phyloP scores from a whole-genome alignment of 2,329 filamentous ascomycete genomes.

The Rutstroemia sp. region DNA sequence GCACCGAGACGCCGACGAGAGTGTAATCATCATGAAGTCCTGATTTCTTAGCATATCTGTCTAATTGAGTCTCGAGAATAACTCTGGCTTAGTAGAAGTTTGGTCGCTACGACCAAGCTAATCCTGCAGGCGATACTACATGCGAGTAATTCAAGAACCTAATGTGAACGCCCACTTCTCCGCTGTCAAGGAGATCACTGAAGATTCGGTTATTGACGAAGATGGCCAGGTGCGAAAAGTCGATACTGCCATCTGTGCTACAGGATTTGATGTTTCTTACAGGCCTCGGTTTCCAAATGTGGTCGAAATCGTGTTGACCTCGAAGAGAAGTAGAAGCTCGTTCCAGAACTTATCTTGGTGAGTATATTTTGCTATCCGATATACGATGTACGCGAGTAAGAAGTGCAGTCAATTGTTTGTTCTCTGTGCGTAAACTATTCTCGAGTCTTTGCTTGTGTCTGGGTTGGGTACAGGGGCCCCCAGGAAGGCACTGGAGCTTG shows the following conservation, averaged over 20 bases:
- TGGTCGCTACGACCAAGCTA: slow-evolving; percentile 26
- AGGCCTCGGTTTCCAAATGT: slow-evolving; percentile 21
- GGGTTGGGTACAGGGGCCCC: no score
- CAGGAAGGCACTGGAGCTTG: no score
- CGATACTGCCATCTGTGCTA: slow-evolving; percentile 33
- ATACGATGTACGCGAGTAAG: no score
- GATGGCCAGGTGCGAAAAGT: slow-evolving; percentile 25
- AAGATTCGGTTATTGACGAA: slow-evolving; percentile 29
- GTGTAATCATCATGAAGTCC: no score
- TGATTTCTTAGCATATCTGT: no score
- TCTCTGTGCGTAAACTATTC: no score
- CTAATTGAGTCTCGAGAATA: slow-evolving; percentile 32
- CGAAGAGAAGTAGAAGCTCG: slow-evolving; percentile 26
- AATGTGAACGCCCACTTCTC: slow-evolving; percentile 46
- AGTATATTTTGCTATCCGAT: not conserved
- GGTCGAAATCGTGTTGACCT: slow-evolving; percentile 19
- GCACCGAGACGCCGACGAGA: no score
- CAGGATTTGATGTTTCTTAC: slow-evolving; percentile 29
- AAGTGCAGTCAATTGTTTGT: no score
- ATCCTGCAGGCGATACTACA: slow-evolving; percentile 39
- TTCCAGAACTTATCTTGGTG: slow-evolving; percentile 23
- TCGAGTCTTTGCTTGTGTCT: no score
- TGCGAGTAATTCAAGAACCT: slow-evolving; percentile 40
- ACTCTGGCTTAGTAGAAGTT: slow-evolving; percentile 37
- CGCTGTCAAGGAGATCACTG: slow-evolving; percentile 31